Conservation (phyloP, 805 yeast species). For the Alloascoidea africana region DNA sequence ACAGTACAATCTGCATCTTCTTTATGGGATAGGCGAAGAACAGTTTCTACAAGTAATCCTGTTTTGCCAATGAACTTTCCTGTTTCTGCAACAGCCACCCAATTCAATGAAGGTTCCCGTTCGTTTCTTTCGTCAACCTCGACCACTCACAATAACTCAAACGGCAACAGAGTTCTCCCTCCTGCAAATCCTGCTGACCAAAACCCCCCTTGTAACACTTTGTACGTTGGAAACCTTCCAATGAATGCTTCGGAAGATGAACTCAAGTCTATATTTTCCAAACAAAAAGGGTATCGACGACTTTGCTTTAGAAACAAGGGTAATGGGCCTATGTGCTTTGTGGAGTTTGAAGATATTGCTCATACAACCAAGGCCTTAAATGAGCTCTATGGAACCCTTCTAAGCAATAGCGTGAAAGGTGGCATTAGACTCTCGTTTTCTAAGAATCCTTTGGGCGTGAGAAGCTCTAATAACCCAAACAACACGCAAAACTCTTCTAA, state of each 20-base stretch:
- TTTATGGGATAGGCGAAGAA: background rate
- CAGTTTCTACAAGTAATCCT: too few relatives aligned
- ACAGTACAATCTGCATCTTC: background rate
- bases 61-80: too few relatives aligned
- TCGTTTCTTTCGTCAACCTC: background rate
- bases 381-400: constrained; percentile 71
- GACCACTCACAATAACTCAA: background rate
- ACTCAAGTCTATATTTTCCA: constrained; percentile 54
- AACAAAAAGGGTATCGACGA: constrained; percentile 69
- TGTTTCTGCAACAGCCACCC: background rate
- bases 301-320: constrained; percentile 58
- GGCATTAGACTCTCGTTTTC: constrained; percentile 73
- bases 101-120: background rate
- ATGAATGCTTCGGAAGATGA: constrained; percentile 82
- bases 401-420: constrained; percentile 63
- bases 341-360: constrained; percentile 76
- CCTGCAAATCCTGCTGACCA: constrained; percentile 89
- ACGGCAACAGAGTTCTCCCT: background rate
- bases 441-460: constrained; percentile 74
- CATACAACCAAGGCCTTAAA: constrained; percentile 75
- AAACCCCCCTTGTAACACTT: constrained; percentile 79
- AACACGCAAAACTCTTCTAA: background rate
- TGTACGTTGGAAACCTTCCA: constrained; percentile 76
- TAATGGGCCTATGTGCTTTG: constrained; percentile 75
- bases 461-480: constrained; percentile 31